Evolutionary conservation across 208 protist species (phyloP).

Genomic region (Sergeia podlipaevii): DNA sequence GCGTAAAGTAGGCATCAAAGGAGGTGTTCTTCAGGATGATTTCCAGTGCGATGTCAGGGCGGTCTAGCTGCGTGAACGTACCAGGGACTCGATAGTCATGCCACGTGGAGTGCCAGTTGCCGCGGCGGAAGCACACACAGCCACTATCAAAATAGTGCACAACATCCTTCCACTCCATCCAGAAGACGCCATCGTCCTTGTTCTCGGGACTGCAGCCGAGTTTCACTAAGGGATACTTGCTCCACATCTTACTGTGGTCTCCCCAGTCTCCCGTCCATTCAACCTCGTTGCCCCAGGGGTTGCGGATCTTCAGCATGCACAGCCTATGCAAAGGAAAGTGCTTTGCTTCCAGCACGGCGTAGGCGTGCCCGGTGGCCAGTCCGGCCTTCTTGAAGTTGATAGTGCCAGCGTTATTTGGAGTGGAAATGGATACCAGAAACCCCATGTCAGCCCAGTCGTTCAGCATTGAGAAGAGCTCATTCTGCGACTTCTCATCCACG

Average conservation of each 20-base stretch:
- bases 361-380: conserved; percentile 48
- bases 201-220: conserved; percentile 35
- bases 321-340: conserved; percentile 42
- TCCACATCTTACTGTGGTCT: conserved; percentile 45
- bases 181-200: conserved; percentile 53
- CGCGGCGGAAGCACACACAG: conserved; percentile 49
- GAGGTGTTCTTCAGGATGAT: conserved; percentile 24
- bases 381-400: conserved; percentile 48
- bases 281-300: conserved; percentile 64
- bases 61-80: conserved; percentile 30
- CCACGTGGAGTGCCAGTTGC: conserved; percentile 35
- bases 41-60: conserved; percentile 35
- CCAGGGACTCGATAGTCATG: conserved; percentile 48
- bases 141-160: conserved; percentile 57
- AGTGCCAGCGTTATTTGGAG: conserved; percentile 21
- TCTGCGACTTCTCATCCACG: conserved; percentile 18
- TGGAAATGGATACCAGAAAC: conserved; percentile 55
- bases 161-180: conserved; percentile 77
- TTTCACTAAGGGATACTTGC: conserved; percentile 46
- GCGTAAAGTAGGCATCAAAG: conserved; percentile 34
- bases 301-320: conserved; percentile 60
- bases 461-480: conserved; percentile 43
- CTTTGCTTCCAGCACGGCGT: conserved; percentile 58
- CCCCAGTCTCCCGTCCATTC: conserved; percentile 67
- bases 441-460: conserved; percentile 38